These are phyloP conservation scores for Kregervanrija fluxuum DNA, from an alignment of 805 yeast genomes.

Conservation along the genomic window DNA sequence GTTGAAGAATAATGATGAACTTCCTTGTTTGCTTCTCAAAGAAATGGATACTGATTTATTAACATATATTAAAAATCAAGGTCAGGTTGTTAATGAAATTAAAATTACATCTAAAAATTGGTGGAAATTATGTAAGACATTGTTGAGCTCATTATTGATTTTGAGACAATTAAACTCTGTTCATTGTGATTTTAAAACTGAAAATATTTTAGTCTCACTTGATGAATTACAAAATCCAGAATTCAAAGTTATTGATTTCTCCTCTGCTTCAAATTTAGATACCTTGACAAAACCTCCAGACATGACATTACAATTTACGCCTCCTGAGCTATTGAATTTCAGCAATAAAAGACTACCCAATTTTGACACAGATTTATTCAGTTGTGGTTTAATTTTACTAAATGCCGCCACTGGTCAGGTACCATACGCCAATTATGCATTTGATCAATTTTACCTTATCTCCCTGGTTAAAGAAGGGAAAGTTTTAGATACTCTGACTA, in stretches of 20 bases:
- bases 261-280: constrained; percentile 28
- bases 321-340: constrained; percentile 37
- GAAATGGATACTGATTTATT: constrained; percentile 24
- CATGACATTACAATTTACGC: constrained; percentile 36
- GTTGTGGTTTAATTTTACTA: constrained; percentile 39
- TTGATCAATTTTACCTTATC: constrained; percentile 26
- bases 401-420: constrained; percentile 38
- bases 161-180: constrained; percentile 26
- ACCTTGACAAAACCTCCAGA: constrained; percentile 20
- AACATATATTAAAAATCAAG: constrained; percentile 12
- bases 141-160: constrained; percentile 21
- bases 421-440: constrained; percentile 32
- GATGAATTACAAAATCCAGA: constrained; percentile 8
- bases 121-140: constrained; percentile 26
- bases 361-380: constrained; percentile 33
- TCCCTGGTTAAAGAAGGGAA: constrained; percentile 27
- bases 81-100: constrained; percentile 5
- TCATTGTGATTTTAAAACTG: constrained; percentile 44
- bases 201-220: constrained; percentile 31
- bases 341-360: constrained; percentile 23
- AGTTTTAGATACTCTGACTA: constrained; percentile 25
- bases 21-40: constrained; percentile 24
- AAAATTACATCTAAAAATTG: constrained; percentile 22
- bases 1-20: constrained; percentile 17
- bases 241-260: constrained; percentile 42